Evolutionary conservation across 768 basidiomycete species (phyloP), one percentile per base, ranked within the genome.

Genomic region (Suillus paluster): DNA sequence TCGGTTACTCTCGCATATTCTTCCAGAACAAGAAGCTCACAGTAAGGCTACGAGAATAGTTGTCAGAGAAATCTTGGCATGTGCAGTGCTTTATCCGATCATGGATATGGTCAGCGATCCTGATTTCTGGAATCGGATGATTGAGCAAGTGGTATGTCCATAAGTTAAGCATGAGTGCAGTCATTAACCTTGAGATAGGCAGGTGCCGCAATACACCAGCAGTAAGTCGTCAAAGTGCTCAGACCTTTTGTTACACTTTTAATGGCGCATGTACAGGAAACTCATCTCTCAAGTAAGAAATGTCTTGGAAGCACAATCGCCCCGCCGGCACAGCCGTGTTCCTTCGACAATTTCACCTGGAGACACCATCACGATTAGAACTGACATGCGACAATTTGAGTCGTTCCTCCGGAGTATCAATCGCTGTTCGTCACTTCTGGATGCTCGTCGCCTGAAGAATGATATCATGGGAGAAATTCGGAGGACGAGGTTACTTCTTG

Each of bases 51-150:
- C 97, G 52, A 84, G 77, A 63, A 84, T 91, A 41, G 87, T 92
- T 17, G 86, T 87, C 4, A 79, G 94, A 50, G 97, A 99, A 76
- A 84, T 98, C 66, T 79, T 90, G 1, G 84, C 91, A 5, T 96
- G 94, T 70, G 81, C 89, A 2, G 86, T 97, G 4, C 70, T 98
- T 44, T 88, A 91, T 70, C 95, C 97, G 14, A 75, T 97, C 58
- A 88, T 97, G 81, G 94, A 98, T 54, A 93, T 97, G 89, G 71
- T 98, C 39, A 83, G 91, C 33, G 97, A 99, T 73, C 94, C 95
- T 5, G 97, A 99, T 74, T 97, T 97, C 66, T 98, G 95, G 95
- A 99, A 99, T 77, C 82, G 87, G 61, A 85, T 86, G 41, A 92
- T 98, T 55, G 96, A 98, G 74, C 89, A 95, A 77, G 86, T 93